Evolutionary conservation across 2,329 filamentous ascomycete species (phyloP).

Genomic region (Phaeosphaeriaceae sp.): DNA sequence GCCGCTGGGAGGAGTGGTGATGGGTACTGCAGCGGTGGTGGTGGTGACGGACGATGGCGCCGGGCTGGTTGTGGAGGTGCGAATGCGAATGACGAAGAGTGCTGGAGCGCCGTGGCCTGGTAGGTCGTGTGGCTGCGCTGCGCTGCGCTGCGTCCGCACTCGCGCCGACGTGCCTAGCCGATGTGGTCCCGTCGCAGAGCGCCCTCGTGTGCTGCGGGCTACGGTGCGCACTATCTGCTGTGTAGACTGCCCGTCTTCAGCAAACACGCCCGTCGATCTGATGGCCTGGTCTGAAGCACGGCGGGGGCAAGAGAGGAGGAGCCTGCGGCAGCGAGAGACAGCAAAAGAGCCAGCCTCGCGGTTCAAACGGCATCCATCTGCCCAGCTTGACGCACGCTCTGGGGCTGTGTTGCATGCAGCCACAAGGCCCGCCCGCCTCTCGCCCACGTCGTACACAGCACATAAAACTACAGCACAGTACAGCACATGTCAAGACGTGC

Average conservation of each 20-base stretch:
- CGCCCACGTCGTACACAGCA: background rate
- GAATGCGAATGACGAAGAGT: conserved; percentile 32
- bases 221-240: too few species aligned
- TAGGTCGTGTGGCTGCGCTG: conserved; percentile 21
- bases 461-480: too few species aligned
- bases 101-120: conserved; percentile 15
- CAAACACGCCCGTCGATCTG: background rate
- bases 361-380: conserved; percentile 11
- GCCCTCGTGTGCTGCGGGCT: background rate
- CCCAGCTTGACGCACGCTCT: conserved; percentile 13
- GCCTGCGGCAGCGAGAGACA: background rate
- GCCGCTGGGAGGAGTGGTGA: conserved; percentile 8
- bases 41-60: background rate
- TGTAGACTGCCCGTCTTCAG: background rate
- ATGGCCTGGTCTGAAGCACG: background rate
- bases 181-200: background rate
- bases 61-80: conserved; percentile 18
- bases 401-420: background rate
- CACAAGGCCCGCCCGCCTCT: background rate
- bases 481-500: too few species aligned
- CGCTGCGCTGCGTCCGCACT: too few species aligned
- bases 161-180: too few species aligned
- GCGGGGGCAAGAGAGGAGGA: conserved; percentile 1
- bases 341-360: conserved; percentile 10
- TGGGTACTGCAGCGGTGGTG: background rate